Base-by-base conservation (phyloP, 345 rosid species). In the Jatropha curcas region DNA sequence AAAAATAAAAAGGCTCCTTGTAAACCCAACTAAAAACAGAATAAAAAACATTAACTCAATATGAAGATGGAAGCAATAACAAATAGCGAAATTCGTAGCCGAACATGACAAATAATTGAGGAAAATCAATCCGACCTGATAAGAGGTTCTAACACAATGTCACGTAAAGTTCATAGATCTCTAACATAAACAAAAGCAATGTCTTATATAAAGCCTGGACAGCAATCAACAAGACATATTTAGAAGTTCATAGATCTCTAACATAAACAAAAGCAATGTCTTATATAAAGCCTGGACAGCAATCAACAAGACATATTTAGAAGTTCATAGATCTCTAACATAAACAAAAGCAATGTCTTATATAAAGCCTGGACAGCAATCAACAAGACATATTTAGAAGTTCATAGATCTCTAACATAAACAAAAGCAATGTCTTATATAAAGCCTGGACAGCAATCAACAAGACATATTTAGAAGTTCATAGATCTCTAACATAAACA, bases 101-200 rank as follows among this genome's bases (percentile, higher is more conserved):
- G 92, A 88, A 71, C 92, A 78, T 28, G 99, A n/a, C 98, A 86
- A 92, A 98, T 78, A 95, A 84, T 52, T 92, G 86, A 78, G 92
- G 96, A n/a, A n/a, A n/a, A n/a, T n/a, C n/a, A 94, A 95, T 95
- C 77, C 92, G 78, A 70, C 81, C 92, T 22, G 97, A 84, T 45
- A n/a, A 94, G 89, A 65, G 98, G 89, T 72, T 94, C 99, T 74
- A 69, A 28, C 99, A 76, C 99, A 72, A 92, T 74, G 70, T 76
- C 82, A 76, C 89, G n/a, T n/a, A n/a, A n/a, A n/a, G n/a, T n/a
- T n/a, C n/a, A n/a, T n/a, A n/a, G n/a, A n/a, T n/a, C n/a, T n/a
- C n/a, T n/a, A n/a, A n/a, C n/a, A n/a, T n/a, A n/a, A n/a, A n/a
- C n/a, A n/a, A n/a, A n/a, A 48, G 4, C 14, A 67, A 20, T 20